phyloP scores from a whole-genome alignment of 179 eudicot species.

The Drosera spatulata region DNA sequence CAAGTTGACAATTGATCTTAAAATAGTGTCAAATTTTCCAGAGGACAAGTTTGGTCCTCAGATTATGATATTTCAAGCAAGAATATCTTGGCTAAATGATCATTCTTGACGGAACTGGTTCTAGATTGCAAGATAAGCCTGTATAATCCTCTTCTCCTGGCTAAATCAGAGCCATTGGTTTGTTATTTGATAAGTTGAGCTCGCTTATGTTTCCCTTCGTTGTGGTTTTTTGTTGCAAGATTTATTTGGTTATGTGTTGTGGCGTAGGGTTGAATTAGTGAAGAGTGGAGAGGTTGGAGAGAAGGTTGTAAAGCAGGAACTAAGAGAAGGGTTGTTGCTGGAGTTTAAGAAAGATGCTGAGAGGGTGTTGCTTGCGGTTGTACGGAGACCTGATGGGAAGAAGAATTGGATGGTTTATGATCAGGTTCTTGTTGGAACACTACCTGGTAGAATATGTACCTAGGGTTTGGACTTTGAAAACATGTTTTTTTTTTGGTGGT shows the following conservation, averaged over 20 bases:
- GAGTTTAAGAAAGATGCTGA: slow-evolving; percentile 91
- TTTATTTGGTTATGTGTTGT: not conserved
- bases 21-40: no score
- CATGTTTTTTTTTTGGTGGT: slow-evolving; percentile 1
- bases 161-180: no score
- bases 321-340: slow-evolving; percentile 60
- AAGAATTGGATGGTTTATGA: slow-evolving; percentile 95
- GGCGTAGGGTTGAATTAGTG: slow-evolving; percentile 47
- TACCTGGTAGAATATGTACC: slow-evolving; percentile 28
- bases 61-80: no score
- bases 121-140: no score
- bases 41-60: no score
- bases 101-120: no score
- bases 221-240: no score
- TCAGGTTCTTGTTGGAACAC: slow-evolving; percentile 57
- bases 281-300: slow-evolving; percentile 44
- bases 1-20: no score
- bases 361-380: slow-evolving; percentile 79
- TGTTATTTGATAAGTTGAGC: no score
- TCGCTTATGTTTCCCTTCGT: no score
- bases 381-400: slow-evolving; percentile 82
- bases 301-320: slow-evolving; percentile 40
- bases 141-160: no score
- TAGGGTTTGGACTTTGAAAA: slow-evolving; percentile 18
- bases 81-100: no score